Evolutionary conservation across 176 grass and related monocot species (phyloP).

Genomic region (Aegilops tauschii): DNA sequence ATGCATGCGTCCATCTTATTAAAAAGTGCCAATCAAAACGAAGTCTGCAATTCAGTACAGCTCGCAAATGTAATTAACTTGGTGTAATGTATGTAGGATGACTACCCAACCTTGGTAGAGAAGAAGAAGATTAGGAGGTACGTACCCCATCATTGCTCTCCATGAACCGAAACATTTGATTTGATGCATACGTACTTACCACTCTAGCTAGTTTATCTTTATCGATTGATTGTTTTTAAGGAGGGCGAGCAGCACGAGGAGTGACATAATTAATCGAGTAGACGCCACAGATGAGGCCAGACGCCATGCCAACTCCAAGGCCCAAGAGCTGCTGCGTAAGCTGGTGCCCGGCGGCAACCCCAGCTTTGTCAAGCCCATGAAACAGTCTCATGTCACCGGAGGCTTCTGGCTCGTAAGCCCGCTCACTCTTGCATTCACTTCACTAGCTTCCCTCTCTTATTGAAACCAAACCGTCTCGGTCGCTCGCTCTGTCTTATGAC

Average conservation of each 20-base stretch:
- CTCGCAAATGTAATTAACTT: no score
- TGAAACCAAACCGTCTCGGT: neutral
- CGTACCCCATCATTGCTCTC: neutral
- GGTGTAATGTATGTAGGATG: neutral
- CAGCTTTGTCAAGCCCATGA: conserved; percentile 70
- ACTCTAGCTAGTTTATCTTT: no score
- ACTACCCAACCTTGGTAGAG: neutral
- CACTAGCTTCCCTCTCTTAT: neutral
- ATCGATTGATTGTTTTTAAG: neutral
- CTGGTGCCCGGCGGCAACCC: conserved; percentile 24
- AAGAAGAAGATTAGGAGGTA: conserved; percentile 31
- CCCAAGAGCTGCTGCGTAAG: conserved; percentile 40
- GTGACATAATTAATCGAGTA: conserved; percentile 45
- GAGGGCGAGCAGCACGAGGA: conserved; percentile 19
- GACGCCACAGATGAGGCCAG: conserved; percentile 63
- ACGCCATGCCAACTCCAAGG: conserved; percentile 46
- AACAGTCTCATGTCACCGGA: conserved; percentile 76
- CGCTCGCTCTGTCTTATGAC: no score
- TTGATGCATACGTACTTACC: neutral
- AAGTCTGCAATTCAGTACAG: no score
- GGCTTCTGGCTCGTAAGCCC: conserved; percentile 76
- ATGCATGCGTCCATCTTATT: no score
- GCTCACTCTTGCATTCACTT: no score
- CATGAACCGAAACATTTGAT: no score
- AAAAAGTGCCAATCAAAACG: no score